Conservation (phyloP, 129 eudicot genomes). For the Flaveria bidentis region DNA sequence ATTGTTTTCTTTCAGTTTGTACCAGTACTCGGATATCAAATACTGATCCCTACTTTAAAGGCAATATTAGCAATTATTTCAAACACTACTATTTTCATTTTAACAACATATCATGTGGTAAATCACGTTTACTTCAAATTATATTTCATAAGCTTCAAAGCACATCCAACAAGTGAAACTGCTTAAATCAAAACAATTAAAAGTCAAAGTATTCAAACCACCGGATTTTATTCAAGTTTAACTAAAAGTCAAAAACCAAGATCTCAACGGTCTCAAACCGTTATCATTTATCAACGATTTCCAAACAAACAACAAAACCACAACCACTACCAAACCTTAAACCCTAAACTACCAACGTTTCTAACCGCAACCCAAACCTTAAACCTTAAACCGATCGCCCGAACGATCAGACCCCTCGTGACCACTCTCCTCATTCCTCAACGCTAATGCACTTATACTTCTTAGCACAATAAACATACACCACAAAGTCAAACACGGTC, state of each 20-base stretch:
- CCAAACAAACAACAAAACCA: background rate
- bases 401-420: constrained; percentile 13
- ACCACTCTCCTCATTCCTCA: constrained; percentile 37
- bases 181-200: background rate
- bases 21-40: too few relatives aligned
- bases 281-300: background rate
- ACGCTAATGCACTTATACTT: constrained; percentile 53
- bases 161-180: background rate
- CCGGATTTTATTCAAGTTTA: background rate
- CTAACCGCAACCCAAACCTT: background rate
- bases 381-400: background rate
- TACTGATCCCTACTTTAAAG: too few relatives aligned
- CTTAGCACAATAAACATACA: constrained; percentile 57
- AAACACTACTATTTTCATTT: too few relatives aligned
- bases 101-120: background rate
- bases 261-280: background rate
- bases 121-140: background rate
- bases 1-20: too few relatives aligned
- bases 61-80: background rate
- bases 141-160: background rate
- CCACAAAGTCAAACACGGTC: constrained; percentile 56
- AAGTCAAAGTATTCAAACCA: background rate
- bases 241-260: background rate
- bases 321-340: background rate
- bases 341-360: background rate